Evolutionary conservation across 208 protist species (phyloP).

Genomic region (Tritrichomonas musculus): DNA sequence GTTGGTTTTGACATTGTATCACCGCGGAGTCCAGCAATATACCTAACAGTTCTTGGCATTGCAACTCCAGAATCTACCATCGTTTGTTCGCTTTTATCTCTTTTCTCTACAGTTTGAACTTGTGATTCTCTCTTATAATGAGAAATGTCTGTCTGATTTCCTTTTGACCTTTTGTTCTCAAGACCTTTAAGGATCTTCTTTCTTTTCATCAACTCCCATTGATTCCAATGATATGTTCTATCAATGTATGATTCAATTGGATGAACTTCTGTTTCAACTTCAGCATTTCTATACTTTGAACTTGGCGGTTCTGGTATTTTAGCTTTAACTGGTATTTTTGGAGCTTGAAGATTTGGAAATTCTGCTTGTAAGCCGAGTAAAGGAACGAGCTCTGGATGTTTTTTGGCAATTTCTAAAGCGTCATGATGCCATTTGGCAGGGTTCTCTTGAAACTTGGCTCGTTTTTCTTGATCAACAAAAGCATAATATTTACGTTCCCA

Average conservation of each 20-base stretch:
- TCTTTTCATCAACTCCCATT: slow-evolving; percentile 33
- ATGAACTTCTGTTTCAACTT: slow-evolving; percentile 33
- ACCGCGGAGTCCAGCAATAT: not conserved
- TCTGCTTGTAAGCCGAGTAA: slow-evolving; percentile 32
- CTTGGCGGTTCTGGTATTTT: not conserved
- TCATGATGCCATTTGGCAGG: not conserved
- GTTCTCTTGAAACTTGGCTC: not conserved
- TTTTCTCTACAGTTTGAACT: not conserved
- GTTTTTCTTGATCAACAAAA: slow-evolving; percentile 36
- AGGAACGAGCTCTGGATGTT: slow-evolving; percentile 35
- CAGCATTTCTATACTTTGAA: slow-evolving; percentile 11
- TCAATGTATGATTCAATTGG: slow-evolving; percentile 10
- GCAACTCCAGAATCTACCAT: not conserved
- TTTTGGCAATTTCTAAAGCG: not conserved
- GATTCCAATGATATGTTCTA: slow-evolving; percentile 38
- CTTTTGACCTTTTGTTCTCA: not conserved
- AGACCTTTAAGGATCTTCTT: slow-evolving; percentile 21
- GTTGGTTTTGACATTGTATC: not conserved
- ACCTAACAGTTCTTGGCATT: slow-evolving; percentile 13
- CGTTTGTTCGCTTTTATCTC: slow-evolving; percentile 9
- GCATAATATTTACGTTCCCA: slow-evolving; percentile 37
- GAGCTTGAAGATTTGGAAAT: slow-evolving; percentile 34
- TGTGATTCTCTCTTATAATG: not conserved
- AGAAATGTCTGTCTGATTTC: not conserved
- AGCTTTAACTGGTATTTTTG: not conserved